Conservation (phyloP, 2,329 filamentous ascomycete genomes). For the Trichoderma guizhouense region DNA sequence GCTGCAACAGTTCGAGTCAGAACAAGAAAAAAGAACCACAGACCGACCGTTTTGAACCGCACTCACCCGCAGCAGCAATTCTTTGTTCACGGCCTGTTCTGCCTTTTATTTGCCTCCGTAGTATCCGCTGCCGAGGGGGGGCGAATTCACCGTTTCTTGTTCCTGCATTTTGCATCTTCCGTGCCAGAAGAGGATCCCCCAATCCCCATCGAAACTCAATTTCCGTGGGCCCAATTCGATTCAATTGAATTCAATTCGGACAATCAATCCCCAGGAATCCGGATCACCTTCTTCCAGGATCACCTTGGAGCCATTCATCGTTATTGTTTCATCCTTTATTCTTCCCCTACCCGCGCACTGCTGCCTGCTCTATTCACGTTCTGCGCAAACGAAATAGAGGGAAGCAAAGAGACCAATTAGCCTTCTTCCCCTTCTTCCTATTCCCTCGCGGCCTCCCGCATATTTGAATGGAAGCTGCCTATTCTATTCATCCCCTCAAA, state of each 20-base stretch:
- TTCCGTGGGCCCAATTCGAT: background rate
- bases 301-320: background rate
- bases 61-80: background rate
- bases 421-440: background rate
- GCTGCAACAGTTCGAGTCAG: background rate
- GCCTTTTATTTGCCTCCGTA: background rate
- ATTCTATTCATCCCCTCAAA: constrained; percentile 6
- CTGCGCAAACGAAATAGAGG: background rate
- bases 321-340: background rate
- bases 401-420: background rate
- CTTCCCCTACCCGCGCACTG: background rate
- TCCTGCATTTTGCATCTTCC: background rate
- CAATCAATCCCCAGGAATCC: background rate
- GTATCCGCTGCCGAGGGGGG: background rate
- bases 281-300: background rate
- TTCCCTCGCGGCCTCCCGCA: background rate
- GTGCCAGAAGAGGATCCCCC: background rate
- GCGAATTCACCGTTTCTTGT: background rate
- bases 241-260: background rate
- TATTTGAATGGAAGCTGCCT: constrained; percentile 15
- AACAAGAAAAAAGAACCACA: background rate
- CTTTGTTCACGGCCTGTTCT: background rate
- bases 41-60: background rate
- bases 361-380: background rate
- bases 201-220: background rate